Evolutionary conservation across 169 alveolate species (phyloP), one percentile per base, ranked within the genome.

Genomic region (Babesia bigemina): DNA sequence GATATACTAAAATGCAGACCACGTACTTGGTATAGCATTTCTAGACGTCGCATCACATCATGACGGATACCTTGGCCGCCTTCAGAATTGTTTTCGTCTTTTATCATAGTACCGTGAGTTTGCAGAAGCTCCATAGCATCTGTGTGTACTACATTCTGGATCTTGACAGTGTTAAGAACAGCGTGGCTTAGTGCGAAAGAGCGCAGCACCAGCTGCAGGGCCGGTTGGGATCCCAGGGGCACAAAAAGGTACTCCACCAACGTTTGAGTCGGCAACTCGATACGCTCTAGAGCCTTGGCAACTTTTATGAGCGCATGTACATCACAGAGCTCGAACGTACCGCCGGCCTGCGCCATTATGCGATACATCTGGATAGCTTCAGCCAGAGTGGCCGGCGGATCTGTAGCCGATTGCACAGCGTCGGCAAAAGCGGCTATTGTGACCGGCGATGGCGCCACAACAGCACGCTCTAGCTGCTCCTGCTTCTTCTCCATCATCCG

Each of bases 151-250:
- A 81, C 61, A 52, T 81, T 73, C 11, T 26, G 21, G 13, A 81
- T 16, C 50, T 81, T 71, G 10, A 81, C 85, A 17, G n/a, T 63
- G 53, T 72, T 61, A 21, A 72, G 49, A n/a, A 72, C 59, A 6
- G 86, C 36, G 74, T 81, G 88, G 49, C 88, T 81, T 21, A 65
- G 36, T 16, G 88, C 88, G 52, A 71, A 81, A 2, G 85, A 17
- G 14, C 88, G 61, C 47, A 76, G 57, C 10, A 73, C 74, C 39
- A 81, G 50, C 48, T 50, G 55, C 48, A 69, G 44, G 14, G 70
- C 66, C 36, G 70, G 79, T 21, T 66, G 63, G 29, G 88, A 56
- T 9, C 81, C 85, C 33, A 81, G 71, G 24, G 88, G 88, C 0
- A 67, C 88, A 24, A 72, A 50, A 19, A 81, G 72, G 39, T 81